phyloP scores from a whole-genome alignment of 129 eudicot genomes.

The Mikania micrantha region DNA sequence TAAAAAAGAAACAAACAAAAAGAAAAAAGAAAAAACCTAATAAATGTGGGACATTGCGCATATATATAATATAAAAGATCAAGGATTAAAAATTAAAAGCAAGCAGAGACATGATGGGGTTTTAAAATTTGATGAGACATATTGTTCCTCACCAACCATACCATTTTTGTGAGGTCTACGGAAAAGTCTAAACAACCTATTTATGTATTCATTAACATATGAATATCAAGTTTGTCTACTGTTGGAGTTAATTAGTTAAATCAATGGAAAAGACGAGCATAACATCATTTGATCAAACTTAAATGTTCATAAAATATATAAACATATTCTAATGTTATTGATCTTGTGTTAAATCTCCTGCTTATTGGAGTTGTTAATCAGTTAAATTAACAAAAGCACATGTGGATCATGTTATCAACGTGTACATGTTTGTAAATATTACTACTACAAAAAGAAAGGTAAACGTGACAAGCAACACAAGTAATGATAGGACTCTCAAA shows the following conservation, averaged over 20 bases:
- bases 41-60: no score
- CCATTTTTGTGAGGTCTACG: conserved; percentile 22
- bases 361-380: background rate
- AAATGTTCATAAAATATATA: background rate
- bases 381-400: background rate
- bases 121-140: conserved; percentile 31
- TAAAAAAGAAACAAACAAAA: no score
- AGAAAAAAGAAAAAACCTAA: no score
- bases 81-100: conserved; percentile 4
- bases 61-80: conserved; percentile 1
- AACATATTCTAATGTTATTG: background rate
- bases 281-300: background rate
- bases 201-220: conserved; percentile 10
- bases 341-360: background rate
- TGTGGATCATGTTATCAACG: background rate
- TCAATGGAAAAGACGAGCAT: background rate
- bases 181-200: conserved; percentile 21
- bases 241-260: background rate
- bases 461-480: no score
- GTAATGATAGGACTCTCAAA: no score
- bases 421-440: background rate
- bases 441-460: no score
- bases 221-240: background rate
- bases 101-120: conserved; percentile 31
- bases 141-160: conserved; percentile 37